Conservation (phyloP, 2,329 filamentous ascomycete species). For the Onygenales sp. region DNA sequence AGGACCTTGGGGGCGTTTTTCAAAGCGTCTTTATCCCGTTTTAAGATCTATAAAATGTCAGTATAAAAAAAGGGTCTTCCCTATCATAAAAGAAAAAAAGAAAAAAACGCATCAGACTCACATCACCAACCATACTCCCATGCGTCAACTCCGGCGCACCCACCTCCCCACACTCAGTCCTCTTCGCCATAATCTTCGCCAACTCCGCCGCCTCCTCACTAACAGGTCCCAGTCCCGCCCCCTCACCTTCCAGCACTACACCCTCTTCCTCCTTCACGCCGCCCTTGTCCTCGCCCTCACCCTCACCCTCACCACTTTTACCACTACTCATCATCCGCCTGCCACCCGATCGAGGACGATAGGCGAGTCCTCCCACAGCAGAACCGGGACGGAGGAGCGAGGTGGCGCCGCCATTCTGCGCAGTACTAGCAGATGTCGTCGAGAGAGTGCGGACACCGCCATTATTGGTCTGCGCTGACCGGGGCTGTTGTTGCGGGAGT, state of each 20-base stretch:
- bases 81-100: constrained; percentile 2
- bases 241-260: constrained; percentile 18
- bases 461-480: constrained; percentile 8
- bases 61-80: background rate
- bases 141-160: constrained; percentile 53
- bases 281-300: background rate
- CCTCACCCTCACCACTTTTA: background rate
- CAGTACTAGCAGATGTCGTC: background rate
- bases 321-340: too few relatives aligned
- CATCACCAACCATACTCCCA: constrained; percentile 58
- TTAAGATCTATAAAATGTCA: constrained; percentile 43
- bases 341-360: too few relatives aligned
- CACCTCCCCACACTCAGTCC: constrained; percentile 28
- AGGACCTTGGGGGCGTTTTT: constrained; percentile 59
- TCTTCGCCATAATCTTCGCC: constrained; percentile 45
- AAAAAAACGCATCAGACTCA: constrained; percentile 24
- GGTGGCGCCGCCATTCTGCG: too few relatives aligned
- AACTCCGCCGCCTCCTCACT: constrained; percentile 57
- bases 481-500: constrained; percentile 13
- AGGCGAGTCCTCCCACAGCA: too few relatives aligned
- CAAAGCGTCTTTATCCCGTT: constrained; percentile 51
- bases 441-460: background rate
- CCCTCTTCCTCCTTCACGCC: constrained; percentile 16
- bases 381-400: too few relatives aligned
- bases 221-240: constrained; percentile 46